Evolutionary conservation across 2,329 filamentous ascomycete genomes (phyloP), one percentile per base, ranked within the genome.

Genomic region (Alternaria sp.): DNA sequence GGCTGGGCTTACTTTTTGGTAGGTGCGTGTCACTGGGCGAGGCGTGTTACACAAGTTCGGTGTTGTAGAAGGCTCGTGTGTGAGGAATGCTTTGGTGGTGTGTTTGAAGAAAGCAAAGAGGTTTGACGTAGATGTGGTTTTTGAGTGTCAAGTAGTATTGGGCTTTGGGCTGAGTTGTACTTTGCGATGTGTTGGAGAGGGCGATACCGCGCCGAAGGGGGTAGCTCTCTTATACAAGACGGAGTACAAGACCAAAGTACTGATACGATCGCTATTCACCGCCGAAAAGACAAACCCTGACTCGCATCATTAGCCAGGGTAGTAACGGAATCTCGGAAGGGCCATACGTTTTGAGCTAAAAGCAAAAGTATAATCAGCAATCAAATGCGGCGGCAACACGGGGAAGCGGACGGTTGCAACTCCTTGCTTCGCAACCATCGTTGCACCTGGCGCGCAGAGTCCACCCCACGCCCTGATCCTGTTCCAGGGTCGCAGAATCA

Each of bases 401-500:
- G 71, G 68, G 72, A 69, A 69, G 69, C 70, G 75, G 73, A 74
- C 68, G 72, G 67, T 62, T 69, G 73, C 67, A 67, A 59, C 74
- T 73, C 73, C 71, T 75, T 76, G 71, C 71, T 68, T 72, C 47
- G 52, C 62, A 58, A 72, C 68, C 67, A 71, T 69, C 69, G 75
- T 72, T 72, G 67, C 69, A 73, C 66, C 64, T 68, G 52, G 53
- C 51, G 43, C 57, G 73, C 73, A 75, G 62, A 70, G 71, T 55
- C 61, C 76, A 75, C 70, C 71, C 72, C 73, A 77, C 71, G 75
- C 72, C 73, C 67, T 63, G 67, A 67, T 70, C 58, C 63, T 64
- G 62, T 44, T 64, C 28, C 56, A 59, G 50, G 49, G 60, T 52
- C 57, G 30, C 60, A 62, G 45, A 52, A 45, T 44, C 47, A 36